phyloP scores from a whole-genome alignment of 768 basidiomycete genomes.

The Suillus plorans region DNA sequence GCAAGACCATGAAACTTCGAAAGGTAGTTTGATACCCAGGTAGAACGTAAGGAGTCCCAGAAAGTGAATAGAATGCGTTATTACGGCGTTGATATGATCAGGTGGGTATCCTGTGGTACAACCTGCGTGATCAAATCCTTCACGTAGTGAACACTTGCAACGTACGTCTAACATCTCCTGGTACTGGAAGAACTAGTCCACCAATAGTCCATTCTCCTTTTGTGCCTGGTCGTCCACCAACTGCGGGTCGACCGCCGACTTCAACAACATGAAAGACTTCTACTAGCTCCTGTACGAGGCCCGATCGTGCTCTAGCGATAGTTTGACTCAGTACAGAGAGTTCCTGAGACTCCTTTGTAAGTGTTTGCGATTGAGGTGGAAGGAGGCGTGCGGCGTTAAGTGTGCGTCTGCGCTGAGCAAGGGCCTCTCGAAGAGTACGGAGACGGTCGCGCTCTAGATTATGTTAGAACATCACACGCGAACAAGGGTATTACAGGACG shows the following conservation, averaged over 20 bases:
- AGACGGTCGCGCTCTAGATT: conserved; percentile 62
- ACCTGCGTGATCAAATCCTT: not conserved
- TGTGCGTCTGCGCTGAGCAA: conserved; percentile 64
- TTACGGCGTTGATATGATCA: conserved; percentile 83
- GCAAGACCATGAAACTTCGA: conserved; percentile 71
- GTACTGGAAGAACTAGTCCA: conserved; percentile 75
- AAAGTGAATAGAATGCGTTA: conserved; percentile 81
- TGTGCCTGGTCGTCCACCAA: conserved; percentile 72
- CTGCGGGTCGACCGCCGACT: conserved; percentile 73
- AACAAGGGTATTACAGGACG: conserved; percentile 20
- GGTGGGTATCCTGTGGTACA: conserved; percentile 65
- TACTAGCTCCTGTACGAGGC: conserved; percentile 78
- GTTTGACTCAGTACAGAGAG: conserved; percentile 49
- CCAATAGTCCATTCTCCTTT: conserved; percentile 87
- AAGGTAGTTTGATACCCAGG: conserved; percentile 80
- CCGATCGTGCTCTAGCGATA: conserved; percentile 65
- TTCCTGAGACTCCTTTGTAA: conserved; percentile 44
- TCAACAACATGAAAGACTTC: conserved; percentile 85
- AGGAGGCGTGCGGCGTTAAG: conserved; percentile 57
- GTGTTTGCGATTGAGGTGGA: conserved; percentile 26
- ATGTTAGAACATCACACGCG: not conserved
- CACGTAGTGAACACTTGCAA: conserved; percentile 21
- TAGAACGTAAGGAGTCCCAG: conserved; percentile 72
- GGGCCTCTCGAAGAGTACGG: conserved; percentile 49
- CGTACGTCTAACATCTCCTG: conserved; percentile 75